Percentiles rank a stretch among this genome's conserved stretches.
Evolutionary conservation across 2,329 filamentous ascomycete genomes (phyloP).

Genomic region (Pleomassaria siparia): DNA sequence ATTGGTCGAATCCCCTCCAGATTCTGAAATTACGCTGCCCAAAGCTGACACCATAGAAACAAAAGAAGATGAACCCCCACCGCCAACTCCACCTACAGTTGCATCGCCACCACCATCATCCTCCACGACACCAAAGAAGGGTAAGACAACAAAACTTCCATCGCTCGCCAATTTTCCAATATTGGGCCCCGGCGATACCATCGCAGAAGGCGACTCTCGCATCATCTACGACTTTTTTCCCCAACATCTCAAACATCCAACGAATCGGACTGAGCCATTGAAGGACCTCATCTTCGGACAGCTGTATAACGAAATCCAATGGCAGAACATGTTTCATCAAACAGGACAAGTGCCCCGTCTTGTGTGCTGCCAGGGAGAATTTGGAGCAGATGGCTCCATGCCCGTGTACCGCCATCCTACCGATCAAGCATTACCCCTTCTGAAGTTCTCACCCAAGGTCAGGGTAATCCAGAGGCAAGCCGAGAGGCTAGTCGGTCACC

Average conservation of each 20-base stretch:
- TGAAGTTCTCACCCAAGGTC: conserved; percentile 75
- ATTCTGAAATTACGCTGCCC: background rate
- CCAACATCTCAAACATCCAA: conserved; percentile 22
- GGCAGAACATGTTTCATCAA: conserved; percentile 91
- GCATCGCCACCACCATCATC: background rate
- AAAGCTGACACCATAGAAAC: background rate
- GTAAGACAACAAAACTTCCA: conserved; percentile 40
- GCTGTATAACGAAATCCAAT: conserved; percentile 74
- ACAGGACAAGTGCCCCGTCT: conserved; percentile 89
- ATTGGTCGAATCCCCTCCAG: conserved; percentile 2
- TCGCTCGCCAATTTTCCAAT: conserved; percentile 42
- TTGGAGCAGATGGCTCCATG: conserved; percentile 68
- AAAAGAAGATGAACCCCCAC: background rate
- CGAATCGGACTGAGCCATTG: conserved; percentile 43
- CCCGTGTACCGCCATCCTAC: conserved; percentile 95
- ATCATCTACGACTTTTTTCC: conserved; percentile 73
- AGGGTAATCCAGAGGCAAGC: conserved; percentile 66
- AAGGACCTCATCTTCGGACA: conserved; percentile 66
- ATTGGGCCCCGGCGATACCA: conserved; percentile 53
- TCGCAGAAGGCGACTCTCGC: conserved; percentile 80
- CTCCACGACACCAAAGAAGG: conserved; percentile 11
- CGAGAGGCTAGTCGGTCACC: conserved; percentile 73
- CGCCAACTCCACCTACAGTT: background rate
- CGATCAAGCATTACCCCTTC: conserved; percentile 79
- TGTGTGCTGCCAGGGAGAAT: conserved; percentile 81